Conservation (phyloP, 345 rosid genomes). For the Jatropha curcas region DNA sequence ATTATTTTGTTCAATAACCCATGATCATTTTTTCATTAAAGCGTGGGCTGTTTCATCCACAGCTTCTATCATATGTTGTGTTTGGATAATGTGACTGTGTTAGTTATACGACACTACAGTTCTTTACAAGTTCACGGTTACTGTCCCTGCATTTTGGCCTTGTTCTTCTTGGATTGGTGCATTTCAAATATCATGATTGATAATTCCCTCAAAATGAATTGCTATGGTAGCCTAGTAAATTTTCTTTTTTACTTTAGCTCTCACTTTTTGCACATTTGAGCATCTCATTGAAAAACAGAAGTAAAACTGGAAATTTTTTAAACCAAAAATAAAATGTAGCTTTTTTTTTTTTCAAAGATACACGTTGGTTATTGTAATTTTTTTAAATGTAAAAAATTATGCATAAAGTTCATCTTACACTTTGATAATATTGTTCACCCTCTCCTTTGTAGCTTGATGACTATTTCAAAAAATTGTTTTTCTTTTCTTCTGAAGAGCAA, state of each 20-base stretch:
- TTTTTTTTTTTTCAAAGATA: neutral
- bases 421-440: neutral
- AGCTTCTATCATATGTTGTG: neutral
- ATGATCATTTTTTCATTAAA: neutral
- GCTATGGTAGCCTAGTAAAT: too few species aligned
- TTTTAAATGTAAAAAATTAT: neutral
- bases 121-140: neutral
- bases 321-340: neutral
- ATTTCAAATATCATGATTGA: neutral
- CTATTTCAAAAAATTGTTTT: neutral
- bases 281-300: neutral
- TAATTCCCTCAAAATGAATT: neutral
- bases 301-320: neutral
- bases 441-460: conserved; percentile 1
- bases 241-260: too few species aligned
- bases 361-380: neutral
- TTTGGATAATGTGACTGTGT: neutral
- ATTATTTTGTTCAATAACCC: neutral
- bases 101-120: neutral
- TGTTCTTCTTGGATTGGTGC: neutral
- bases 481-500: neutral
- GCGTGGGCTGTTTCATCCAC: neutral
- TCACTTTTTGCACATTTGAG: too few species aligned
- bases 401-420: neutral
- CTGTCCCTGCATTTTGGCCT: neutral